Percentiles rank a stretch among this genome's conserved stretches.
phyloP scores from a whole-genome alignment of 371 early-diverging fungal genomes.

The Entomophthora muscae region DNA sequence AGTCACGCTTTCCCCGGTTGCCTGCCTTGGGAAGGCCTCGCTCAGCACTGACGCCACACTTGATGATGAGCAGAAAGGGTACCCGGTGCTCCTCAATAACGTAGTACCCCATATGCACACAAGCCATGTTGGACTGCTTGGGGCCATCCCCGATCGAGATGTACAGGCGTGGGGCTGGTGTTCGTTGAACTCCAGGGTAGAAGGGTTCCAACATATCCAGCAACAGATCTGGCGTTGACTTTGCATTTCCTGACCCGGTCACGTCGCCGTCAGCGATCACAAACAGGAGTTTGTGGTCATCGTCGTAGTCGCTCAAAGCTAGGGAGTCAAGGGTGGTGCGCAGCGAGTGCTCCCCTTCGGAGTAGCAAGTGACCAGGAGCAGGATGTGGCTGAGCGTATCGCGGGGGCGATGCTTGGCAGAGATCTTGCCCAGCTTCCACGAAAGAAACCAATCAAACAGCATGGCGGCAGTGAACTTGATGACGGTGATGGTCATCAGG shows the following conservation, averaged over 20 bases:
- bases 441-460: conserved; percentile 55
- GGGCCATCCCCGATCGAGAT: conserved; percentile 71
- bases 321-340: conserved; percentile 81
- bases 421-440: conserved; percentile 34
- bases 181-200: conserved; percentile 17
- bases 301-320: conserved; percentile 60
- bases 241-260: conserved; percentile 56
- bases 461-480: conserved; percentile 59
- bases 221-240: conserved; percentile 53
- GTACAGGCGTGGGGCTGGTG: conserved; percentile 49
- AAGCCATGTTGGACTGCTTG: conserved; percentile 76
- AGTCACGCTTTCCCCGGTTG: conserved; percentile 98
- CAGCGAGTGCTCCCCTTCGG: conserved; percentile 72
- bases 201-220: conserved; percentile 45
- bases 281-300: conserved; percentile 71
- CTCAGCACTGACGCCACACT: conserved; percentile 76
- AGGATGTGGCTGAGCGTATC: conserved; percentile 13
- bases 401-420: conserved; percentile 9
- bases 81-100: conserved; percentile 35
- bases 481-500: conserved; percentile 28
- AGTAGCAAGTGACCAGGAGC: conserved; percentile 62
- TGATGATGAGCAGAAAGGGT: conserved; percentile 80
- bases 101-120: conserved; percentile 87
- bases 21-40: conserved; percentile 52
- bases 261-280: conserved; percentile 80